These are phyloP conservation scores for Aegle marmelos DNA, from an alignment of 345 rosid species.

Conservation along the genomic window DNA sequence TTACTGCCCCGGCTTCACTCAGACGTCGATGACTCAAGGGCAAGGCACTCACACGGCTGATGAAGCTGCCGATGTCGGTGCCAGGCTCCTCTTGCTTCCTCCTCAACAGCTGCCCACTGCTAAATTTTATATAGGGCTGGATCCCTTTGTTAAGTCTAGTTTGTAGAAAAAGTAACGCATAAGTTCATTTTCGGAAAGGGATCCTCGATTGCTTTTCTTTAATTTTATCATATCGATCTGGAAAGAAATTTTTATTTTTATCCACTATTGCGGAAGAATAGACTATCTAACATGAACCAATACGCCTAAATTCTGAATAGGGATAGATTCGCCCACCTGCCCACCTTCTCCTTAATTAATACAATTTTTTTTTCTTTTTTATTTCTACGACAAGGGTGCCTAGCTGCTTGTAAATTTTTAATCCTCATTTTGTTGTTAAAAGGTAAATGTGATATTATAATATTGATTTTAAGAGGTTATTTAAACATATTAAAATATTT, in stretches of 20 bases:
- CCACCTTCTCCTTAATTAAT: too few species aligned
- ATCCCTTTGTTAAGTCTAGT: constrained; percentile 29
- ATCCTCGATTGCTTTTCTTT: background rate
- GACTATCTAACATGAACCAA: too few species aligned
- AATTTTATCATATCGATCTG: background rate
- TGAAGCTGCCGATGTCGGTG: constrained; percentile 46
- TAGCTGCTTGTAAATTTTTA: too few species aligned
- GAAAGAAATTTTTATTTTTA: background rate
- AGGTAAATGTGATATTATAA: too few species aligned
- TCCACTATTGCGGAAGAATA: too few species aligned
- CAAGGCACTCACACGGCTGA: constrained; percentile 65
- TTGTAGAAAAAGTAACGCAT: constrained; percentile 8
- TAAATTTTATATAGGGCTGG: constrained; percentile 43
- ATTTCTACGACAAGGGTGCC: too few species aligned
- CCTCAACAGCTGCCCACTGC: constrained; percentile 48
- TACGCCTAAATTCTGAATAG: too few species aligned
- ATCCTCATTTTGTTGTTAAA: too few species aligned
- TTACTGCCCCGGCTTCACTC: constrained; percentile 86
- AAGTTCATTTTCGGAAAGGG: background rate
- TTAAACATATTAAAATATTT: too few species aligned
- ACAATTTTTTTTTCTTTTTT: too few species aligned
- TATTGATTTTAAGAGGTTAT: too few species aligned
- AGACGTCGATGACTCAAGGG: constrained; percentile 76
- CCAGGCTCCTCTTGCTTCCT: constrained; percentile 49
- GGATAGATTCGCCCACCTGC: too few species aligned